Evolutionary conservation across 768 basidiomycete species (phyloP).

Genomic region (Boletus patriciae): DNA sequence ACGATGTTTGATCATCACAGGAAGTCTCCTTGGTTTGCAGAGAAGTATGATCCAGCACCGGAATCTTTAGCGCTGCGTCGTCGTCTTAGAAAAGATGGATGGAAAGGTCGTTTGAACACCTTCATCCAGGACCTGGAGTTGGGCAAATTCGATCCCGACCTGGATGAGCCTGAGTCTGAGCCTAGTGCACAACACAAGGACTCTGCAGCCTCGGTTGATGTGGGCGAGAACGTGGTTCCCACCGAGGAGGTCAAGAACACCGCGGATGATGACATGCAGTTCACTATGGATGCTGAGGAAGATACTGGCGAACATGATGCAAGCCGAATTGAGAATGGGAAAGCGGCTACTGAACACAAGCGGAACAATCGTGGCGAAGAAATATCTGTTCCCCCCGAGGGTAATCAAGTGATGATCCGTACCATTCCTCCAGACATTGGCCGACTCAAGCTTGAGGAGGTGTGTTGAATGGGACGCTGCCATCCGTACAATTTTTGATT

Average conservation of each 20-base stretch:
- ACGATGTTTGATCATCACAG: constrained; percentile 95
- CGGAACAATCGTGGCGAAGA: constrained; percentile 68
- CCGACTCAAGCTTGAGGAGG: constrained; percentile 86
- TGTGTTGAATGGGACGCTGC: constrained; percentile 36
- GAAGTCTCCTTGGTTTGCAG: constrained; percentile 95
- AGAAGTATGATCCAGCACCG: constrained; percentile 84
- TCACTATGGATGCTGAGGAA: constrained; percentile 70
- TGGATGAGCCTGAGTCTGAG: constrained; percentile 60
- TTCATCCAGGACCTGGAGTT: constrained; percentile 81
- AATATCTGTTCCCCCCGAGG: constrained; percentile 66
- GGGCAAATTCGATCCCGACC: constrained; percentile 82
- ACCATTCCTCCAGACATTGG: constrained; percentile 94
- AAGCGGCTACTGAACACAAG: constrained; percentile 43
- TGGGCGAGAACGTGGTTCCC: constrained; percentile 34
- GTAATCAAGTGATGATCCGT: constrained; percentile 91
- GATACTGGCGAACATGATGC: constrained; percentile 62
- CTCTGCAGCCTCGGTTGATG: constrained; percentile 37
- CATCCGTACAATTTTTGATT: constrained; percentile 5
- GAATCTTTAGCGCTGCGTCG: constrained; percentile 71
- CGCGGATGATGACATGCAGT: constrained; percentile 75
- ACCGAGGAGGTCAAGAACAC: constrained; percentile 54
- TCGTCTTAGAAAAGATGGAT: constrained; percentile 81
- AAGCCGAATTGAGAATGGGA: constrained; percentile 61
- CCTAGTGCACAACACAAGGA: constrained; percentile 55
- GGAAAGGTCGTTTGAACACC: constrained; percentile 68